Evolutionary conservation across 805 yeast genomes (phyloP), one percentile per base, ranked within the genome.

Genomic region (Metschnikowia vanudenii): DNA sequence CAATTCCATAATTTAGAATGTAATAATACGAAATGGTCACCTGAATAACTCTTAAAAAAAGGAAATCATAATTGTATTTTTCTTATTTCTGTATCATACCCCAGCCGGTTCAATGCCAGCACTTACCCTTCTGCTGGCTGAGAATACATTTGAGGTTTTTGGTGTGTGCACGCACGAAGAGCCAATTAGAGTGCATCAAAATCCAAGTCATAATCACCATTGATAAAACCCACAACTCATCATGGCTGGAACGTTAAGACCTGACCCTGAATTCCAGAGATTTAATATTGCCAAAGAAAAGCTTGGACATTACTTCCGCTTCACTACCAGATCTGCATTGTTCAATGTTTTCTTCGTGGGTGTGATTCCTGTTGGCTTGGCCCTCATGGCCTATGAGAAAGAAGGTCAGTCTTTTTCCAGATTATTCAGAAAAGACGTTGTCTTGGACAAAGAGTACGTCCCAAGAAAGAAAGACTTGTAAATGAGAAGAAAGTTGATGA

Each of bases 381-480:
- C 71, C 14, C 58, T 61, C 47, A 60, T 45, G 44, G 74, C 75
- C 22, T 71, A 72, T 56, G 57, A 57, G 45, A 51, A 50, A 30
- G 77, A 72, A 41, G 77, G 77, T n/a, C 65, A 69, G 51, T 42
- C 56, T 40, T 62, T 67, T 50, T 45, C 50, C 50, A 61, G 73
- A 54, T 56, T 49, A 32, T 72, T 61, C 60, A 72, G 77, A 64
- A 57, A 60, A 28, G 62, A 59, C 17, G 63, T 62, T 26, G 59
- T 72, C 10, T 64, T 69, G 50, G 59, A 64, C 45, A 64, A 67
- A 43, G 71, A 67, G 34, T 72, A 71, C 52, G 65, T 62, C 46
- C 76, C 76, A 47, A 71, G 77, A 62, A 67, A 62, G 46, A 70
- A 70, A 58, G 76, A 71, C 55, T 71, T 71, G 63, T 69, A 62